Conservation (phyloP, 179 eudicot species). For the Nepenthes alata region DNA sequence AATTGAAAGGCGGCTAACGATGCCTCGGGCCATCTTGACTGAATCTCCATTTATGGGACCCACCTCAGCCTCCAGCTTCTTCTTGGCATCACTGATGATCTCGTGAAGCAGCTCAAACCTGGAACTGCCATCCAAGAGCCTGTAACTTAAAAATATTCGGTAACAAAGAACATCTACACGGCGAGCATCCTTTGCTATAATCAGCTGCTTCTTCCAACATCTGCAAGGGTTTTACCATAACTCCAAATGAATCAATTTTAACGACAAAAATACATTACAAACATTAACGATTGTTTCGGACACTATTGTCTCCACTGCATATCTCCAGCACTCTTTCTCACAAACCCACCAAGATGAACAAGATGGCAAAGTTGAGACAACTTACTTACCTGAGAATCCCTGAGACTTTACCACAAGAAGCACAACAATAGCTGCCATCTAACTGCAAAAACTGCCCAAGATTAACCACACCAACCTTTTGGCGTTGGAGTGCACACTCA, state of each 20-base stretch:
- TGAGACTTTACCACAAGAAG: slow-evolving; percentile 82
- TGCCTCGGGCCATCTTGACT: slow-evolving; percentile 61
- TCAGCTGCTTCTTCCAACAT: slow-evolving; percentile 79
- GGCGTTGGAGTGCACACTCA: slow-evolving; percentile 62
- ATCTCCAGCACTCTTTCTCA: neutral
- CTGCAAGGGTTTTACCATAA: slow-evolving; percentile 24
- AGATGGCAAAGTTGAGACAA: slow-evolving; percentile 4
- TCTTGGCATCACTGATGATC: slow-evolving; percentile 46
- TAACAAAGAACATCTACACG: slow-evolving; percentile 67
- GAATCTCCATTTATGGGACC: slow-evolving; percentile 67
- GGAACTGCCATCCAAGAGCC: slow-evolving; percentile 65
- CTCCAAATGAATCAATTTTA: neutral
- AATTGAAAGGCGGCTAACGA: slow-evolving; percentile 56
- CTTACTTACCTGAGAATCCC: slow-evolving; percentile 66
- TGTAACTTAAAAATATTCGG: slow-evolving; percentile 61
- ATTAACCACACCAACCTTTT: slow-evolving; percentile 62
- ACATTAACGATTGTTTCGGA: neutral
- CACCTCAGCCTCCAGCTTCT: slow-evolving; percentile 60
- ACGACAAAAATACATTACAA: too few relatives aligned
- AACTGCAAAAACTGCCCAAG: slow-evolving; percentile 56
- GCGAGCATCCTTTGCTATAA: slow-evolving; percentile 69
- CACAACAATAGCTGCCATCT: slow-evolving; percentile 86
- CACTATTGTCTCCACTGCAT: neutral
- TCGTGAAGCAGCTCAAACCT: slow-evolving; percentile 59
- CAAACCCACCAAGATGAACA: neutral